phyloP scores from a whole-genome alignment of 1,139 yeast genomes.

The Zygoascus meyerae region DNA sequence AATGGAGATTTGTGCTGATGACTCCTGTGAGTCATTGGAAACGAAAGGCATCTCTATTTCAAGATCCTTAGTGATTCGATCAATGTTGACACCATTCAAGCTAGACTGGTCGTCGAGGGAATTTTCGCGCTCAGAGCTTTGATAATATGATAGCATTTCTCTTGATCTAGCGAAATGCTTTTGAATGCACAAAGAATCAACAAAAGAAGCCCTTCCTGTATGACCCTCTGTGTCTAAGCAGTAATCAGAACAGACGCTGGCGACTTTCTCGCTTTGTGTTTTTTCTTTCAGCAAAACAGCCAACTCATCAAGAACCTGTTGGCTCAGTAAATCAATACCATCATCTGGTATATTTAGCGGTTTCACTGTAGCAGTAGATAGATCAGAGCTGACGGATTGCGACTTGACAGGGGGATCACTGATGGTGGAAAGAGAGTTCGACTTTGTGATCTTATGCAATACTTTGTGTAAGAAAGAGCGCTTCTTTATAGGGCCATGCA shows the following conservation, averaged over 20 bases:
- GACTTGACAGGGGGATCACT: too few relatives aligned
- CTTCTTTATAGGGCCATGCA: not conserved
- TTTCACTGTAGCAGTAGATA: too few relatives aligned
- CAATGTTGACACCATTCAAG: not conserved
- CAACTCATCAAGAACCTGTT: slow-evolving; percentile 72
- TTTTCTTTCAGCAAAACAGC: slow-evolving; percentile 29
- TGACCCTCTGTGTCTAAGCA: not conserved
- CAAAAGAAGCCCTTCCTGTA: slow-evolving; percentile 13
- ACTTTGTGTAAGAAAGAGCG: too few relatives aligned
- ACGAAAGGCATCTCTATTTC: too few relatives aligned
- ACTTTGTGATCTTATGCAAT: too few relatives aligned
- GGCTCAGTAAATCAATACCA: slow-evolving; percentile 67
- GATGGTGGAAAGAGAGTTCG: too few relatives aligned
- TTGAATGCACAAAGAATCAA: slow-evolving; percentile 20
- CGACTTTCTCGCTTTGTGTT: not conserved
- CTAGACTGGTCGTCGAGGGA: slow-evolving; percentile 2
- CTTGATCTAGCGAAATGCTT: slow-evolving; percentile 16
- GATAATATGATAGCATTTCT: not conserved
- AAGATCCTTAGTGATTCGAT: too few relatives aligned
- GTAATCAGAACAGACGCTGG: not conserved
- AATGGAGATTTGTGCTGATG: too few relatives aligned
- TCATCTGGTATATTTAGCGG: slow-evolving; percentile 3
- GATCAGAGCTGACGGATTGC: too few relatives aligned
- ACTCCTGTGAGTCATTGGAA: too few relatives aligned
- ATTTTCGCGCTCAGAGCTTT: not conserved